Percentiles rank a stretch among this genome's conserved stretches.
Conservation (phyloP, 352 stramenopile genomes). For the Globisporangium nunn region DNA sequence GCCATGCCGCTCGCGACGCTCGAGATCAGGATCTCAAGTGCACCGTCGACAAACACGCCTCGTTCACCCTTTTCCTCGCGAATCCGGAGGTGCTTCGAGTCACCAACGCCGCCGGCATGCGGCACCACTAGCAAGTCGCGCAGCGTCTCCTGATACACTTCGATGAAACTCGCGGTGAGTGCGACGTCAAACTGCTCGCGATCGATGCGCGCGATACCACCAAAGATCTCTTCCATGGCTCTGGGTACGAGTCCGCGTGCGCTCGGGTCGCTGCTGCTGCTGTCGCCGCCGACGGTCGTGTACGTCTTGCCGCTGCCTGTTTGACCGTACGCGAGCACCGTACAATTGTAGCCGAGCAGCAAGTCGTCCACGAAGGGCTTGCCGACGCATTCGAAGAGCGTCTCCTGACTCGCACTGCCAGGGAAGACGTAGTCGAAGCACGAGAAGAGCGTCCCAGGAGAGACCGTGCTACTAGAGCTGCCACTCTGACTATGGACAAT, state of each 20-base stretch:
- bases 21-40: slow-evolving; percentile 34
- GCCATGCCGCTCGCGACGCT: slow-evolving; percentile 19
- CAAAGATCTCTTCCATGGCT: slow-evolving; percentile 28
- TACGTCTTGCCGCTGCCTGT: slow-evolving; percentile 68
- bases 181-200: slow-evolving; percentile 18
- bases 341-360: slow-evolving; percentile 61
- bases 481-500: not conserved
- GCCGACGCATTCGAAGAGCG: slow-evolving; percentile 40
- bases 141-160: slow-evolving; percentile 68
- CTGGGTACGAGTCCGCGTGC: slow-evolving; percentile 31
- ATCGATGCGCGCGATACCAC: slow-evolving; percentile 12
- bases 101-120: slow-evolving; percentile 8
- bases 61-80: slow-evolving; percentile 28
- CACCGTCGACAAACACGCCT: slow-evolving; percentile 43
- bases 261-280: slow-evolving; percentile 5
- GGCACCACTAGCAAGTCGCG: slow-evolving; percentile 43
- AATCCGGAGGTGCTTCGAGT: slow-evolving; percentile 13
- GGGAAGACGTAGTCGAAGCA: slow-evolving; percentile 53
- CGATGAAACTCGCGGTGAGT: slow-evolving; percentile 47
- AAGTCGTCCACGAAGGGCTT: slow-evolving; percentile 42
- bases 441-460: slow-evolving; percentile 5
- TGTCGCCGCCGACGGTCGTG: slow-evolving; percentile 29
- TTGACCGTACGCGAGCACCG: slow-evolving; percentile 65
- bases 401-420: slow-evolving; percentile 21
- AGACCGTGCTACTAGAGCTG: no score